phyloP scores from a whole-genome alignment of 2,329 filamentous ascomycete genomes.

The Exophiala xenobiotica region DNA sequence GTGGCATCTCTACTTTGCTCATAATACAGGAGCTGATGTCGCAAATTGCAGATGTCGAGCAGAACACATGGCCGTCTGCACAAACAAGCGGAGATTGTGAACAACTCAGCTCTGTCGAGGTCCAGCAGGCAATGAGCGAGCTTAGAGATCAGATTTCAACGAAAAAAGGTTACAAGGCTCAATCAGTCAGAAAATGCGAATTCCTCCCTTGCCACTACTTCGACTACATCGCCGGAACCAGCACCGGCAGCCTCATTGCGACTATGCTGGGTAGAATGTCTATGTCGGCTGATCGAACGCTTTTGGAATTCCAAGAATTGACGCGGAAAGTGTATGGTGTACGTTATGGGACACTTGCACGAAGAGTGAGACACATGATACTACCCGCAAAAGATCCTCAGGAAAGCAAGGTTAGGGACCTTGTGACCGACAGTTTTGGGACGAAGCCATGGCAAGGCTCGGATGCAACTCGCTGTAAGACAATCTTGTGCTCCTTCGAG shows the following conservation, averaged over 20 bases:
- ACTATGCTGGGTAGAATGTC: conserved; percentile 12
- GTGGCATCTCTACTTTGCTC: conserved; percentile 4
- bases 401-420: background rate
- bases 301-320: conserved; percentile 2
- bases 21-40: conserved; percentile 9
- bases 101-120: background rate
- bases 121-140: background rate
- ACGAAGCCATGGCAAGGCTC: background rate
- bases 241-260: conserved; percentile 13
- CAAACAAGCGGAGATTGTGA: conserved; percentile 1
- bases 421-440: conserved; percentile 1
- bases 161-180: background rate
- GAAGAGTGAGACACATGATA: background rate
- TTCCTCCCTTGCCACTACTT: conserved; percentile 12
- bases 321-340: background rate
- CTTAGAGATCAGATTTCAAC: background rate
- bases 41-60: conserved; percentile 1
- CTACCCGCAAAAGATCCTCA: background rate
- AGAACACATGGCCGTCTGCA: conserved; percentile 1
- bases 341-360: background rate
- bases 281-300: conserved; percentile 2
- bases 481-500: conserved; percentile 2
- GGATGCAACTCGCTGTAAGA: background rate
- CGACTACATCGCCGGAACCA: conserved; percentile 14
- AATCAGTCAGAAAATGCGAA: background rate